Evolutionary conservation across 2,329 filamentous ascomycete genomes (phyloP), one percentile per base, ranked within the genome.

Genomic region (Pseudocercospora vitis): DNA sequence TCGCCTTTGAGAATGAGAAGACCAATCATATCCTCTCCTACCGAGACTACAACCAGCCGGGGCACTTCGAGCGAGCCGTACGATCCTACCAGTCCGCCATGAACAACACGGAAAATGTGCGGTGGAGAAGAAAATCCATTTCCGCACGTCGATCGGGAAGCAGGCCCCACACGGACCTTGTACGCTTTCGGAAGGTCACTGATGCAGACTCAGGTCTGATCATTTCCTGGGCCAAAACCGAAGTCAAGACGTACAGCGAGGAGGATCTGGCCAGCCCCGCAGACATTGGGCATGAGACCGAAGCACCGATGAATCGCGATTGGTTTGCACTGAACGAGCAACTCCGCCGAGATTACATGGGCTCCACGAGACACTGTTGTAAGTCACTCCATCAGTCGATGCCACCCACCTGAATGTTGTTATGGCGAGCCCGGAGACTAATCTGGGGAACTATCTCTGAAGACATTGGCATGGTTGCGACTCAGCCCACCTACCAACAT

Each of bases 401-500:
- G n/a, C n/a, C n/a, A n/a, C n/a, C n/a, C n/a, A n/a, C n/a, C n/a
- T n/a, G n/a, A n/a, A n/a, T n/a, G n/a, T n/a, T n/a, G n/a, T n/a
- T n/a, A n/a, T n/a, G n/a, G 33, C 21, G 24, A 32, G 19, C 7
- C 16, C 26, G 14, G 19, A 35, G 23, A 50, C 42, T 51, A 33
- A 48, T 32, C 23, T 5, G 8, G n/a, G n/a, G n/a, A n/a, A n/a
- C n/a, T n/a, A n/a, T n/a, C n/a, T n/a, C n/a, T n/a, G 26, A 51
- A 68, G 66, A 69, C 39, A 61, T 69, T 50, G 64, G 63, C 57
- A 69, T 71, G 60, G 62, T 74, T 24, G 65, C 63, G 7, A 76
- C 74, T 21, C 68, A 73, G 56, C 74, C 74, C 0, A 65, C 68
- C 2, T 68, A 76, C 37, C 73, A 74, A 28, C 63, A 72, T 12